Conservation (phyloP, 2,329 filamentous ascomycete genomes). For the Fusarium agapanthi region DNA sequence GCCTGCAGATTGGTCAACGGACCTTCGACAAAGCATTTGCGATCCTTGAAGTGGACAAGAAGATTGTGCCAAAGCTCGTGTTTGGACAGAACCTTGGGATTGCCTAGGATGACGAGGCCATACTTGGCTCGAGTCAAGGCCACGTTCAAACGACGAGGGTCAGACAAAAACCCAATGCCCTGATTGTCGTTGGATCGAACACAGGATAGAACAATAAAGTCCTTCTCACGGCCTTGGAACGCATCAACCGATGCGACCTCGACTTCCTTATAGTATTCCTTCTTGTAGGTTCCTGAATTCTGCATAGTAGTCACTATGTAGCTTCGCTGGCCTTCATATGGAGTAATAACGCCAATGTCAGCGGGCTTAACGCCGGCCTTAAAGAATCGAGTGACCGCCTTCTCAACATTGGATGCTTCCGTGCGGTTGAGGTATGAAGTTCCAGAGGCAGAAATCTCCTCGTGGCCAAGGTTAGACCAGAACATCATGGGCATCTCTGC, state of each 20-base stretch:
- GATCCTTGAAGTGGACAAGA: slow-evolving; percentile 94
- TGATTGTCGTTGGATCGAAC: slow-evolving; percentile 99
- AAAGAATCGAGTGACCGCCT: slow-evolving; percentile 98
- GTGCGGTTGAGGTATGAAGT: slow-evolving; percentile 98
- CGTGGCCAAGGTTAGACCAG: slow-evolving; percentile 97
- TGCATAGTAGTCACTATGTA: slow-evolving; percentile 99
- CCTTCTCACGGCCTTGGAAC: slow-evolving; percentile 98
- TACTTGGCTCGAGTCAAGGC: slow-evolving; percentile 97
- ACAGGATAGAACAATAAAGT: slow-evolving; percentile 97
- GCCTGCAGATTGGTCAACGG: slow-evolving; percentile 96
- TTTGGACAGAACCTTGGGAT: slow-evolving; percentile 96
- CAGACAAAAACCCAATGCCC: slow-evolving; percentile 97
- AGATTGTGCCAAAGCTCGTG: slow-evolving; percentile 98
- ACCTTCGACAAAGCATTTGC: slow-evolving; percentile 94
- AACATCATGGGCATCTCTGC: slow-evolving; percentile 99
- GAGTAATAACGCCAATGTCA: slow-evolving; percentile 97
- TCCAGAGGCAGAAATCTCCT: slow-evolving; percentile 97
- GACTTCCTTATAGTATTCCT: slow-evolving; percentile 98
- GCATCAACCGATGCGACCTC: slow-evolving; percentile 98
- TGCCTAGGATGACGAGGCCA: slow-evolving; percentile 94
- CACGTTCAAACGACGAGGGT: slow-evolving; percentile 96
- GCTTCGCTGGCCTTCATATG: slow-evolving; percentile 97
- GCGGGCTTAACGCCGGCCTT: slow-evolving; percentile 95
- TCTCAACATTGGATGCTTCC: slow-evolving; percentile 96
- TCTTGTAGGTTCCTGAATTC: slow-evolving; percentile 95